phyloP scores from a whole-genome alignment of 192 early-diverging fungal species.

The Coemansia sp. region DNA sequence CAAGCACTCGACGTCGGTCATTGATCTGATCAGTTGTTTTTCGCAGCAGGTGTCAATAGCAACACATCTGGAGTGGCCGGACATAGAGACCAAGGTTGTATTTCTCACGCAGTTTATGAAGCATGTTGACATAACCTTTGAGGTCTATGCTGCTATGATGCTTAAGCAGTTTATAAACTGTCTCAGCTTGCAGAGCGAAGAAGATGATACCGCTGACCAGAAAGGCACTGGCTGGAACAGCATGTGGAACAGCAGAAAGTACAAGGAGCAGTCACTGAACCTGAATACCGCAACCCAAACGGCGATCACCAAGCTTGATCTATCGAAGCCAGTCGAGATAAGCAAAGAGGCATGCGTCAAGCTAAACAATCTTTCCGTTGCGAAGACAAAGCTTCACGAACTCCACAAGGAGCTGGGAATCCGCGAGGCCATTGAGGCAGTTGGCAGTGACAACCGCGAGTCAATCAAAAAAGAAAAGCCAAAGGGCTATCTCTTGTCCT shows the following conservation, averaged over 20 bases:
- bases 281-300: slow-evolving; percentile 36
- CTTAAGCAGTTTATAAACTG: slow-evolving; percentile 45
- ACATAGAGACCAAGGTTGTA: slow-evolving; percentile 43
- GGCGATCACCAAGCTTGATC: slow-evolving; percentile 42
- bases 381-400: slow-evolving; percentile 44
- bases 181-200: slow-evolving; percentile 14
- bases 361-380: slow-evolving; percentile 52
- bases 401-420: slow-evolving; percentile 49
- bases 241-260: slow-evolving; percentile 52
- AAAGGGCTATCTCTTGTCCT: slow-evolving; percentile 59
- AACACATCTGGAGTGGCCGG: slow-evolving; percentile 49
- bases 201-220: slow-evolving; percentile 11
- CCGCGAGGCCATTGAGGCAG: slow-evolving; percentile 27
- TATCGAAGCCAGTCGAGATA: slow-evolving; percentile 34
- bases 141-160: slow-evolving; percentile 49
- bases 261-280: slow-evolving; percentile 47
- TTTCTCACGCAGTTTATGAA: slow-evolving; percentile 53
- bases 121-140: slow-evolving; percentile 38
- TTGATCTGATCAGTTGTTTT: slow-evolving; percentile 51
- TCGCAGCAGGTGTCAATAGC: slow-evolving; percentile 47
- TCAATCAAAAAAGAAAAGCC: slow-evolving; percentile 23
- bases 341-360: slow-evolving; percentile 46
- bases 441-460: slow-evolving; percentile 45
- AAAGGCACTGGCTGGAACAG: slow-evolving; percentile 39
- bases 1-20: slow-evolving; percentile 57